These are phyloP conservation scores for Cladorrhinum sp. DNA, from an alignment of 2,329 filamentous ascomycete species.

Conservation along the genomic window DNA sequence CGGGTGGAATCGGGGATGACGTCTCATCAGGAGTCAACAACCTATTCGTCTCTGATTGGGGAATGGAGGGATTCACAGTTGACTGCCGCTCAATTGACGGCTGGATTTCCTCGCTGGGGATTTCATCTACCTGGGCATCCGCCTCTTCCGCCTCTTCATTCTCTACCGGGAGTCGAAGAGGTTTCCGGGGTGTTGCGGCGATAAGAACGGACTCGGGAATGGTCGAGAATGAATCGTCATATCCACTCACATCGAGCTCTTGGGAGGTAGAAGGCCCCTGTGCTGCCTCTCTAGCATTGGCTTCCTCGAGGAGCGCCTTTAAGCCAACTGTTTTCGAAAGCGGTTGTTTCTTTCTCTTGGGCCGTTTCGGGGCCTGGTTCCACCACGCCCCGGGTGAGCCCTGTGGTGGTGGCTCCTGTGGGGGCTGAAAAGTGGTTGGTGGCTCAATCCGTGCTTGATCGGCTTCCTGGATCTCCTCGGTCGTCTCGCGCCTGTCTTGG, in stretches of 20 bases:
- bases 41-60: slow-evolving; percentile 41
- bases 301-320: not conserved
- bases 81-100: slow-evolving; percentile 33
- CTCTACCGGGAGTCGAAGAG: slow-evolving; percentile 1
- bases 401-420: not conserved
- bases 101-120: slow-evolving; percentile 20
- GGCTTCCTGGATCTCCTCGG: not conserved
- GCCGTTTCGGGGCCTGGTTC: slow-evolving; percentile 1
- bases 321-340: not conserved
- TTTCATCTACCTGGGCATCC: slow-evolving; percentile 14
- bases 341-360: slow-evolving; percentile 4
- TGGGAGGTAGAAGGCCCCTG: not conserved
- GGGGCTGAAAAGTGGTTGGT: not conserved
- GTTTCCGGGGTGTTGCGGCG: slow-evolving; percentile 44
- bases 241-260: slow-evolving; percentile 32
- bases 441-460: slow-evolving; percentile 11
- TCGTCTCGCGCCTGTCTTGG: not conserved
- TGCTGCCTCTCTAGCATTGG: slow-evolving; percentile 7
- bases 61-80: slow-evolving; percentile 33
- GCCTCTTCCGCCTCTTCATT: slow-evolving; percentile 6
- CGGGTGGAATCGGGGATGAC: slow-evolving; percentile 36
- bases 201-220: slow-evolving; percentile 51
- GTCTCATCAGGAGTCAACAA: slow-evolving; percentile 55
- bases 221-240: slow-evolving; percentile 58
- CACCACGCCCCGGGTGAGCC: not conserved